Evolutionary conservation across 345 rosid species (phyloP), one percentile per base, ranked within the genome.

Genomic region (Ricinus communis): DNA sequence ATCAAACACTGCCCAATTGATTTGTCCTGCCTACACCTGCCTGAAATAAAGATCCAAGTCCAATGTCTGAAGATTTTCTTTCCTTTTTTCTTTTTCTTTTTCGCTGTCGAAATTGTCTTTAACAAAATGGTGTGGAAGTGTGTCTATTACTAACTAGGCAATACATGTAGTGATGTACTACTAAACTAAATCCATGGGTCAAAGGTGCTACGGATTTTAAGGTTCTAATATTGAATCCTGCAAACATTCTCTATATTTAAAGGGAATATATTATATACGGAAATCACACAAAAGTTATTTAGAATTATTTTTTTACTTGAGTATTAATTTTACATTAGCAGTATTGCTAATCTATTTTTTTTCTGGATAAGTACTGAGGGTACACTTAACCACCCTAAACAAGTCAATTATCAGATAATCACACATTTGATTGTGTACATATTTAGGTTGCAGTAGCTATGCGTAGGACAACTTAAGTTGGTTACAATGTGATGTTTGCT

Each of bases 401-500:
- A 43, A 43, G 47, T 43, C 47, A 43, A 43, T 43, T 43, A 43
- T 43, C 47, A 43, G 1, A 43, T 43, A 43, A 43, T 43, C 47
- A 43, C 8, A 3, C 14, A 43, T 43, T 4, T 43, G 47, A 43
- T 43, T 43, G 43, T 43, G 47, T 43, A 8, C 14, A 43, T 3
- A 43, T 43, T 43, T 1, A 43, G 47, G 47, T 12, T 1, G 8
- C 1, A 43, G 47, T 12, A 43, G 47, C 47, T 8, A 9, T 3
- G 47, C 47, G 8, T 43, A 43, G 8, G 47, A 43, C 9, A 3
- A 22, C 21, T 19, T 11, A 10, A 12, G 65, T 66, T 28, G 22
- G 60, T 66, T 41, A 41, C 24, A 30, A 21, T 53, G 28, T 15
- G 62, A 53, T 24, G 51, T 30, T 67, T 67, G 47, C 60, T 67